Conservation (phyloP, 306 rosid species). For the Mucuna pruriens region DNA sequence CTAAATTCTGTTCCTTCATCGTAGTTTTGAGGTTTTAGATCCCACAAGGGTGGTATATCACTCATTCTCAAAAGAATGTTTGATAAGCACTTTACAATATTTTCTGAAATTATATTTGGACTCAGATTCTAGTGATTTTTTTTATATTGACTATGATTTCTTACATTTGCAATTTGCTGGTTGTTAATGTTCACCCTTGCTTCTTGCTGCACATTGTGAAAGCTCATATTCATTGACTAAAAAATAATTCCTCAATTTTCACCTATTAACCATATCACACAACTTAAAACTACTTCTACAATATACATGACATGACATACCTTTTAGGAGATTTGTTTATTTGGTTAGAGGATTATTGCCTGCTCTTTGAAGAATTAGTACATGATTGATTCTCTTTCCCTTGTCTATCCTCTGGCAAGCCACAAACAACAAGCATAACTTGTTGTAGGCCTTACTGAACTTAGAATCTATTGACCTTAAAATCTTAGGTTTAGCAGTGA, state of each 20-base stretch:
- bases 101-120: constrained; percentile 85
- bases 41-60: constrained; percentile 46
- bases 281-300: constrained; percentile 21
- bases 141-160: constrained; percentile 42
- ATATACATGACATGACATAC: constrained; percentile 41
- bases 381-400: constrained; percentile 87
- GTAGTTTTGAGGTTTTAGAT: constrained; percentile 37
- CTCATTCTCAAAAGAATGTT: constrained; percentile 71
- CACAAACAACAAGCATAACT: constrained; percentile 26
- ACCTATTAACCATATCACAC: constrained; percentile 8
- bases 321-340: constrained; percentile 46
- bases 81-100: constrained; percentile 76
- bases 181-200: constrained; percentile 43
- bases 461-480: too few species aligned
- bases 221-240: constrained; percentile 29
- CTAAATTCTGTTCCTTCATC: constrained; percentile 43
- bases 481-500: too few species aligned
- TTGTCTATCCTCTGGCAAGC: constrained; percentile 57
- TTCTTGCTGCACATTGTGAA: constrained; percentile 62
- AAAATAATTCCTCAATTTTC: not conserved
- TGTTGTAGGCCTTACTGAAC: too few species aligned
- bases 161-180: constrained; percentile 45
- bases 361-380: too few species aligned
- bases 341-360: constrained; percentile 45
- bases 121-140: constrained; percentile 54